phyloP scores from a whole-genome alignment of 805 yeast genomes.

The Barnettozyma vustinii region DNA sequence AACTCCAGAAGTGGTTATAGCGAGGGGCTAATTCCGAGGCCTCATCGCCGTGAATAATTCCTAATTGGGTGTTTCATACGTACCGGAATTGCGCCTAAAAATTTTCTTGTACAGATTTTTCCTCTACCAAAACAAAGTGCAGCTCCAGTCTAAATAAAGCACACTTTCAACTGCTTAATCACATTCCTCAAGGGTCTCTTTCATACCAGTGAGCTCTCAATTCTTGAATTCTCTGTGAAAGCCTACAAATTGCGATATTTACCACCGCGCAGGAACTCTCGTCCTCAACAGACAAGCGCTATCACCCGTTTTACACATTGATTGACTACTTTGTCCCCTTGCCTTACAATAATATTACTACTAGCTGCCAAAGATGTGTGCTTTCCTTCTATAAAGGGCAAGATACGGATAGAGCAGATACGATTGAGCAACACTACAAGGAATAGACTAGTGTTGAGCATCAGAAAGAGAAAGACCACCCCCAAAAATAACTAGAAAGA shows the following conservation, averaged over 20 bases:
- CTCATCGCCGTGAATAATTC: conserved; percentile 9
- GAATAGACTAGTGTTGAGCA: neutral
- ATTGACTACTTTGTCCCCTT: neutral
- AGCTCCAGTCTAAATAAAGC: neutral
- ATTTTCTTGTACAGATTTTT: conserved; percentile 2
- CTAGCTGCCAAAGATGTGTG: conserved; percentile 5
- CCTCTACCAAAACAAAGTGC: neutral
- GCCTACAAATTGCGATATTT: neutral
- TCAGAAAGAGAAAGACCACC: neutral
- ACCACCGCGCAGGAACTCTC: too few species aligned
- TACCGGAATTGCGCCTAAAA: conserved; percentile 6
- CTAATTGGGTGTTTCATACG: neutral
- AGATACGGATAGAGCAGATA: neutral
- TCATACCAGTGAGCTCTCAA: neutral
- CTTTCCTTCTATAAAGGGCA: conserved; percentile 1
- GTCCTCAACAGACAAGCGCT: neutral
- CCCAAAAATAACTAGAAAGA: neutral
- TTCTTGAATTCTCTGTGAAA: neutral
- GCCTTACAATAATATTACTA: neutral
- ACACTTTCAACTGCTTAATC: neutral
- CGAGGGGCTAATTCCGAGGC: conserved; percentile 1
- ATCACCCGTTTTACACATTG: neutral
- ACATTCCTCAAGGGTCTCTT: neutral
- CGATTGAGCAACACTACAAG: neutral
- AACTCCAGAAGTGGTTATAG: neutral